Evolutionary conservation across 345 rosid genomes (phyloP).

Genomic region (Physaria fendleri): DNA sequence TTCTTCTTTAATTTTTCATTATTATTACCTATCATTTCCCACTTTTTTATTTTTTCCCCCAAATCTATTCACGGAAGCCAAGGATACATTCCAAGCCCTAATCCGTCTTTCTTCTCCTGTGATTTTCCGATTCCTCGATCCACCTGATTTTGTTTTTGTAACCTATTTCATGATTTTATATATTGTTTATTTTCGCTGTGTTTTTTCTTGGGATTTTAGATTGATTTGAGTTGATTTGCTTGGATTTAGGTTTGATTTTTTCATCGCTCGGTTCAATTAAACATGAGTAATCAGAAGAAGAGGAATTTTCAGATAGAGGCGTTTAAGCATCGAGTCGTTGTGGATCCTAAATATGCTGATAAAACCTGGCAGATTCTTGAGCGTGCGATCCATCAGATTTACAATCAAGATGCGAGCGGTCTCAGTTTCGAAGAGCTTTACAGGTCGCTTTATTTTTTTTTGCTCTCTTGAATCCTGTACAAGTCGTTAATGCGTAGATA

Average conservation of each 20-base stretch:
- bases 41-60: neutral
- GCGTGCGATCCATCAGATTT: constrained; percentile 97
- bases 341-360: constrained; percentile 95
- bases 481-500: no score
- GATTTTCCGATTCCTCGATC: constrained; percentile 28
- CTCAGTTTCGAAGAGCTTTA: constrained; percentile 98
- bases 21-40: neutral
- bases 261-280: neutral
- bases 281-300: constrained; percentile 95
- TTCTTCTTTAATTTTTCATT: neutral
- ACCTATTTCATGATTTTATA: neutral
- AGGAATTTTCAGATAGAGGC: constrained; percentile 98
- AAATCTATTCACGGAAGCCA: constrained; percentile 20
- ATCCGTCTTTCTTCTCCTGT: constrained; percentile 22
- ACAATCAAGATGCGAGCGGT: constrained; percentile 97
- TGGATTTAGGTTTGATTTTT: constrained; percentile 10
- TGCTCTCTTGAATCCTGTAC: neutral
- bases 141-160: neutral
- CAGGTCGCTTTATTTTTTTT: constrained; percentile 37
- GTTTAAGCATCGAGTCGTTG: constrained; percentile 94
- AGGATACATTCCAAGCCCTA: constrained; percentile 32
- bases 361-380: constrained; percentile 98
- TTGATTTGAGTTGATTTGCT: constrained; percentile 11
- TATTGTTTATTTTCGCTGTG: neutral
- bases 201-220: neutral